phyloP scores from a whole-genome alignment of 495 filamentous ascomycete genomes.

The Hypoxylon trugodes region DNA sequence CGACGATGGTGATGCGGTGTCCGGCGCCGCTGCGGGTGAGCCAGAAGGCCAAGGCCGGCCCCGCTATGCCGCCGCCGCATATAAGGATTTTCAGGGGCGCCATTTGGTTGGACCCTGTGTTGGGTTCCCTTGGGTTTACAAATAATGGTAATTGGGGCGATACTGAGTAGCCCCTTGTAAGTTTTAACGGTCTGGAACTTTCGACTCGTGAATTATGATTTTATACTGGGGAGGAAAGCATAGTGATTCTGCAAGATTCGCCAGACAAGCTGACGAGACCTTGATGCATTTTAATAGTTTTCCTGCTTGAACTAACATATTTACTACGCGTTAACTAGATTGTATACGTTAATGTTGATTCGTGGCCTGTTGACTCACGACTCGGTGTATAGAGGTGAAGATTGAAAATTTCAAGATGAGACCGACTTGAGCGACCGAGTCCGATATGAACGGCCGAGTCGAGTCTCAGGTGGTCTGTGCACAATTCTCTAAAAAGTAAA shows the following conservation, averaged over 20 bases:
- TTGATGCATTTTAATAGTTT: not conserved
- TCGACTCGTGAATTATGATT: not conserved
- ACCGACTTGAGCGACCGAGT: not conserved
- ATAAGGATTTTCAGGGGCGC: conserved; percentile 44
- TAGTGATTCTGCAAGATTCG: not conserved
- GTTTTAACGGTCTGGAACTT: not conserved
- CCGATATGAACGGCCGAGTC: not conserved
- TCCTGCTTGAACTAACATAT: not conserved
- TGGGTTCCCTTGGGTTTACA: not conserved
- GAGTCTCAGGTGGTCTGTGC: conserved; percentile 9
- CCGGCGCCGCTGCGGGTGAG: conserved; percentile 58
- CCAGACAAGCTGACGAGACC: not conserved
- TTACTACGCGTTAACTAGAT: too few species aligned
- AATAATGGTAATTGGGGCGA: not conserved
- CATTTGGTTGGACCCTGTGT: conserved; percentile 2
- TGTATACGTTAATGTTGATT: too few species aligned
- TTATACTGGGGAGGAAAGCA: not conserved
- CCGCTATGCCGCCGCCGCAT: conserved; percentile 48
- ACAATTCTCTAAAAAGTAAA: not conserved
- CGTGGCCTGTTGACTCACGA: too few species aligned
- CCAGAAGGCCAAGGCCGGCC: conserved; percentile 61
- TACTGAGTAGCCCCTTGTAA: not conserved
- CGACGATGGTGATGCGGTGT: conserved; percentile 61
- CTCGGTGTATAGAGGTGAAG: too few species aligned
- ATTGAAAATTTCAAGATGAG: too few species aligned